Evolutionary conservation across 2,329 filamentous ascomycete species (phyloP), one percentile per base, ranked within the genome.

Genomic region (Pestalotiopsis sp.): DNA sequence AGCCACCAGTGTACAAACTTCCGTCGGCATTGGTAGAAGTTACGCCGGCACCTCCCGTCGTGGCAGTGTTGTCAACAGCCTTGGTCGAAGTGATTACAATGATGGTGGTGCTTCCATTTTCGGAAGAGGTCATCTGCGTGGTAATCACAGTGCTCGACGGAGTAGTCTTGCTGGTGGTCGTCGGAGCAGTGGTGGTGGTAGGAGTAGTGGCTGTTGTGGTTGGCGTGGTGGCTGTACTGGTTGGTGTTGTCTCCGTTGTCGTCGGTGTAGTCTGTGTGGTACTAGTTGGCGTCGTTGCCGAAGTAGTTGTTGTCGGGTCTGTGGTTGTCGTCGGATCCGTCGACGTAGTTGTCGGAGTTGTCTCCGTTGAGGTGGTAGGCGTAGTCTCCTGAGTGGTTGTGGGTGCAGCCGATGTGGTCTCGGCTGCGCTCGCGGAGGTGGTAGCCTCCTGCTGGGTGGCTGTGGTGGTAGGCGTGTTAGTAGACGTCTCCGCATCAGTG

Each of bases 21-120:
- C 45, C 45, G 11, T 52, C 61, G 12, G 72, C 73, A 20, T 70
- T 67, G 7, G 73, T 65, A 59, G 71, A 68, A 4, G 76, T 72
- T 9, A 75, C 65, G 45, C n/a, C 59, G 39, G 68, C 60, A 6
- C 67, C 39, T 57, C 45, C 36, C 17, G 56, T 59, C 9, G 64
- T 25, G n/a, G 36, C 64, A 17, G 60, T 65, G 20, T 72, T 69
- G 12, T 69, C 72, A 5, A 65, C 25, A 13, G 65, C 62, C n/a
- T 49, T 41, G 2, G 70, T 68, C n/a, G 69, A 69, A 4, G 76
- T 78, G 41, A 77, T 68, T 31, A 72, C 72, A 13, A 70, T 67
- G 23, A 74, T 66, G 25, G 77, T 67, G 6, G 75, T 75, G 61
- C 70, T 74, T 14, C 74, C 72, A 52, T 70, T 71, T 61, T 67